Evolutionary conservation across 176 grass and related monocot species (phyloP).

Genomic region (Oryza meridionalis): DNA sequence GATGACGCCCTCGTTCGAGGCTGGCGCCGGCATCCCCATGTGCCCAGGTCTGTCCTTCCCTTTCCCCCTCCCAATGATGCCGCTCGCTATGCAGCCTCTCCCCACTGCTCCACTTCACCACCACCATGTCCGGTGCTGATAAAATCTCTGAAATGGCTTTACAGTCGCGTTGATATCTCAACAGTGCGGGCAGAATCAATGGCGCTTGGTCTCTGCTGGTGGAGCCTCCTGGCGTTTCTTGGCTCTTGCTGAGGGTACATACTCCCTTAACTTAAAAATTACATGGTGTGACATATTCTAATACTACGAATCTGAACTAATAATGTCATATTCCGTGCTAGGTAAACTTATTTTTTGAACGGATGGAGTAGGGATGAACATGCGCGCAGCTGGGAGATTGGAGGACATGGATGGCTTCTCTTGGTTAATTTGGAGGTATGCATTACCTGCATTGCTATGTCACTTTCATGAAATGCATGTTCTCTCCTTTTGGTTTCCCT

Average conservation of each 20-base stretch:
- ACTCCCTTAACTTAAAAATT: too few species aligned
- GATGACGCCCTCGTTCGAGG: not conserved
- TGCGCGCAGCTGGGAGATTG: not conserved
- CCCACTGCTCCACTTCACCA: not conserved
- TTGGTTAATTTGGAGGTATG: too few species aligned
- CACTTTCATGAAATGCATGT: conserved; percentile 35
- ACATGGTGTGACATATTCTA: too few species aligned
- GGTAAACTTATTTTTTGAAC: too few species aligned
- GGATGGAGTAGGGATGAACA: too few species aligned
- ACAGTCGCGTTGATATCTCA: conserved; percentile 33
- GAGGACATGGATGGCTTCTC: not conserved
- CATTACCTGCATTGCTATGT: conserved; percentile 17
- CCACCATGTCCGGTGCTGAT: conserved; percentile 18
- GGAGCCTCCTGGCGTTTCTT: not conserved
- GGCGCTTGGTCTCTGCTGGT: not conserved
- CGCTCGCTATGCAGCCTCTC: too few species aligned
- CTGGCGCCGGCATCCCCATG: conserved; percentile 26
- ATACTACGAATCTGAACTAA: too few species aligned
- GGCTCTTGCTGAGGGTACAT: too few species aligned
- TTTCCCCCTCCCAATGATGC: not conserved
- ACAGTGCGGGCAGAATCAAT: conserved; percentile 11
- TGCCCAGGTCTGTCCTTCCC: conserved; percentile 11
- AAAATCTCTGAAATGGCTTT: conserved; percentile 5
- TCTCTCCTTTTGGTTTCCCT: conserved; percentile 25
- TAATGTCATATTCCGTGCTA: too few species aligned